These are phyloP conservation scores for Leptographium flavum DNA, from an alignment of 2,329 filamentous ascomycete species.

Conservation along the genomic window DNA sequence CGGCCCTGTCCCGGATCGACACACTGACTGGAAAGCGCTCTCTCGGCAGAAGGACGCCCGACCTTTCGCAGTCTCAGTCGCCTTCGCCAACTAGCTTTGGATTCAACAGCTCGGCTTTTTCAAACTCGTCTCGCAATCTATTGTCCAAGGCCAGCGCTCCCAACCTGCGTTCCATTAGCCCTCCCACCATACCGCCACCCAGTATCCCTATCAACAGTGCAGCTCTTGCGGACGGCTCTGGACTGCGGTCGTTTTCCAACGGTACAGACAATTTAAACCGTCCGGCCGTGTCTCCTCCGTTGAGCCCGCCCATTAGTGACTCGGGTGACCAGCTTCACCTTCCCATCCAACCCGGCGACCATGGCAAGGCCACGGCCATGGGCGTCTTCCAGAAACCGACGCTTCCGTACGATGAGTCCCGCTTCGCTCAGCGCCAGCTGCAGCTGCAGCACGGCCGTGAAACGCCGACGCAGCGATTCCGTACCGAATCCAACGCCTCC, in stretches of 20 bases:
- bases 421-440: slow-evolving; percentile 68
- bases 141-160: slow-evolving; percentile 49
- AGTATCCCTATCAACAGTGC: slow-evolving; percentile 13
- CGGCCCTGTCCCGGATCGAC: slow-evolving; percentile 65
- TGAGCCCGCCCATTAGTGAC: slow-evolving; percentile 61
- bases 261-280: slow-evolving; percentile 21
- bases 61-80: slow-evolving; percentile 28
- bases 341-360: slow-evolving; percentile 58
- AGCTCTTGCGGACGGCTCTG: slow-evolving; percentile 18
- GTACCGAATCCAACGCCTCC: slow-evolving; percentile 31
- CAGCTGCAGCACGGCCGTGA: slow-evolving; percentile 67
- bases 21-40: slow-evolving; percentile 54
- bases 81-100: slow-evolving; percentile 30
- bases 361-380: slow-evolving; percentile 65
- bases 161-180: slow-evolving; percentile 48
- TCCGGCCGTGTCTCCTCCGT: slow-evolving; percentile 27
- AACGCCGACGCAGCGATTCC: slow-evolving; percentile 34
- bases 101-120: slow-evolving; percentile 24
- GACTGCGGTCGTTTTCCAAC: slow-evolving; percentile 13
- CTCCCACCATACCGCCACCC: slow-evolving; percentile 25
- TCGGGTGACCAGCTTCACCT: slow-evolving; percentile 50
- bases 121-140: slow-evolving; percentile 20
- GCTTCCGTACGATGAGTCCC: slow-evolving; percentile 69
- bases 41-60: slow-evolving; percentile 33
- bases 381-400: slow-evolving; percentile 53